These are phyloP conservation scores for Lagerstroemia speciosa DNA, from an alignment of 345 rosid genomes.

Conservation along the genomic window DNA sequence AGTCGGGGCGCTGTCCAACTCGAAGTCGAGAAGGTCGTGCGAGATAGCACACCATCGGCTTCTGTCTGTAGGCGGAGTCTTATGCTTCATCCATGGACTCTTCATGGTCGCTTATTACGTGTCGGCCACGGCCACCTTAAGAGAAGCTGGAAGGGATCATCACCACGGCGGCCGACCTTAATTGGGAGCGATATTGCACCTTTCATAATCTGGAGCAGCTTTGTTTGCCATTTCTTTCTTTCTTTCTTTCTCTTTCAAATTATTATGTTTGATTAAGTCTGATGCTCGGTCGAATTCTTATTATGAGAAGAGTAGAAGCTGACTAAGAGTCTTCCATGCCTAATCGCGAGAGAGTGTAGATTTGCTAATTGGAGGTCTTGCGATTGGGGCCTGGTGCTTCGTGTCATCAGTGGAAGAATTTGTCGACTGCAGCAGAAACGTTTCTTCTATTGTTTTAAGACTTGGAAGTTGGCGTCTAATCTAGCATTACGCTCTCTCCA, in stretches of 20 bases:
- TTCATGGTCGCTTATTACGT: slow-evolving; percentile 59
- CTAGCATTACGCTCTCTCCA: too few relatives aligned
- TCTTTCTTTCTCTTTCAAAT: neutral
- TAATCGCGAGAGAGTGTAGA: too few relatives aligned
- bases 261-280: neutral
- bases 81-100: slow-evolving; percentile 78
- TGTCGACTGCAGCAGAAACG: too few relatives aligned
- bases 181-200: neutral
- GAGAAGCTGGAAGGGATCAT: slow-evolving; percentile 21
- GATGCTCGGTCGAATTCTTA: neutral
- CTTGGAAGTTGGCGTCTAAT: too few relatives aligned
- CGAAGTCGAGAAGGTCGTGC: slow-evolving; percentile 58
- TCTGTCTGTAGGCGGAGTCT: slow-evolving; percentile 59
- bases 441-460: too few relatives aligned
- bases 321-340: too few relatives aligned
- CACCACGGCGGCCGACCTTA: neutral
- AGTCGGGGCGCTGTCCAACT: slow-evolving; percentile 51
- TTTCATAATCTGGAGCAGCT: neutral
- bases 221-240: neutral
- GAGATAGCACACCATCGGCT: slow-evolving; percentile 54
- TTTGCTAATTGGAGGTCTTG: too few relatives aligned
- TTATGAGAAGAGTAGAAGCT: too few relatives aligned
- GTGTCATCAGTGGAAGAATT: too few relatives aligned
- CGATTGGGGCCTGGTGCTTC: too few relatives aligned
- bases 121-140: slow-evolving; percentile 54